These are phyloP conservation scores for Wickerhamiella musiphila DNA, from an alignment of 805 yeast species.

Conservation along the genomic window DNA sequence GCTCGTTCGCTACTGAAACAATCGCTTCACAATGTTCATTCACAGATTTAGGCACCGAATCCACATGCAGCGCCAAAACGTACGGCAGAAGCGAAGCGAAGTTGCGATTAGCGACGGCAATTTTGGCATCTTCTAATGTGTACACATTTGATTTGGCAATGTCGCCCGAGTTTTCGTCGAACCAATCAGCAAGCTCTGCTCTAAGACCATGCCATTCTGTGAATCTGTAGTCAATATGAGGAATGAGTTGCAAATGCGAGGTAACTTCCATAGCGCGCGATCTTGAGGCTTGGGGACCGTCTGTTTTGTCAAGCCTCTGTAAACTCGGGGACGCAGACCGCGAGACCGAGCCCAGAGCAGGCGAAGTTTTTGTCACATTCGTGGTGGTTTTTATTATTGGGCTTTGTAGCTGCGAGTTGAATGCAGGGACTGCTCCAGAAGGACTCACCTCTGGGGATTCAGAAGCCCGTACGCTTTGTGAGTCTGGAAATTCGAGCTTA, in stretches of 20 bases:
- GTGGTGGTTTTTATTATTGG: no score
- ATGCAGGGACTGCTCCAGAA: no score
- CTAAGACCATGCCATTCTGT: conserved; percentile 9
- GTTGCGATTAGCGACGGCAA: neutral
- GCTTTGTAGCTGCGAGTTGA: no score
- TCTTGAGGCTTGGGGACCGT: conserved; percentile 7
- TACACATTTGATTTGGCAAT: neutral
- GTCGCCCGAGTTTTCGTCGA: neutral
- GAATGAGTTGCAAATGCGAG: conserved; percentile 11
- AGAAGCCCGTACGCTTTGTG: no score
- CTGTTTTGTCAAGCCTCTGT: conserved; percentile 1
- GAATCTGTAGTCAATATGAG: conserved; percentile 8
- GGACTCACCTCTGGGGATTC: no score
- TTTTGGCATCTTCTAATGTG: neutral
- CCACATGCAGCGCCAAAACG: neutral
- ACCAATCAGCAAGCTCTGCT: conserved; percentile 12
- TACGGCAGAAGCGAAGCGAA: neutral
- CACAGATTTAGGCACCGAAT: neutral
- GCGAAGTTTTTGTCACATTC: no score
- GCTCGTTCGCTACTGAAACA: neutral
- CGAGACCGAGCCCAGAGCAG: no score
- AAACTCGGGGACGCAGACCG: no score
- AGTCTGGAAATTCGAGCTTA: no score
- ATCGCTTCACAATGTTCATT: neutral
- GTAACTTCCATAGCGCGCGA: conserved; percentile 16